These are phyloP conservation scores for Penicillium sumatraense DNA, from an alignment of 2,329 filamentous ascomycete species.

Conservation along the genomic window DNA sequence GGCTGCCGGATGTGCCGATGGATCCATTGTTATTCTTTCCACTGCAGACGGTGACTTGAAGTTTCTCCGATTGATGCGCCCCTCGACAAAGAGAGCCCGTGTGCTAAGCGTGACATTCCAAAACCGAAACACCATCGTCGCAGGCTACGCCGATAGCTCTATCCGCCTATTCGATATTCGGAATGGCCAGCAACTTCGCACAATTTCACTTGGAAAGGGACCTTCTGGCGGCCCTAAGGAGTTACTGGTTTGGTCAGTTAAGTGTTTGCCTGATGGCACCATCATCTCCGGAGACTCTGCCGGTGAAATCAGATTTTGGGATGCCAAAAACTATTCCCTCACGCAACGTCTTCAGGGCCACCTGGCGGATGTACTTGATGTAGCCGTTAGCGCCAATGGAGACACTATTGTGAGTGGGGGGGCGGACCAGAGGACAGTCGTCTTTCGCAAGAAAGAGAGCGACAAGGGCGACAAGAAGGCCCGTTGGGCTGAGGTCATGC, in stretches of 20 bases:
- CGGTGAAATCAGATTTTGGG: conserved; percentile 91
- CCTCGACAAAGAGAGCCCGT: conserved; percentile 80
- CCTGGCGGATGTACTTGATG: conserved; percentile 84
- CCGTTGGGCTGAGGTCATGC: conserved; percentile 84
- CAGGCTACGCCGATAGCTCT: conserved; percentile 95
- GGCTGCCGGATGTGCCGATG: conserved; percentile 88
- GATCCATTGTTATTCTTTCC: conserved; percentile 83
- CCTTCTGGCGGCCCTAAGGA: conserved; percentile 77
- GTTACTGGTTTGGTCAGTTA: conserved; percentile 91
- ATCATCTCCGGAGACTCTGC: conserved; percentile 95
- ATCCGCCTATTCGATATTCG: conserved; percentile 88
- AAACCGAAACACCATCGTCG: conserved; percentile 77
- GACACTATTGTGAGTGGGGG: conserved; percentile 84
- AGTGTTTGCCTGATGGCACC: conserved; percentile 81
- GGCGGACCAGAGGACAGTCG: conserved; percentile 84
- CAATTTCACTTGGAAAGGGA: conserved; percentile 84
- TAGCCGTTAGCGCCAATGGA: conserved; percentile 82
- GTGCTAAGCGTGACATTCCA: conserved; percentile 93
- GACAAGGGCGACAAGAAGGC: conserved; percentile 58
- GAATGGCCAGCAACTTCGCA: conserved; percentile 74
- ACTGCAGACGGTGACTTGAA: conserved; percentile 82
- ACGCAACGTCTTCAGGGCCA: conserved; percentile 85
- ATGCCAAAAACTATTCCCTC: conserved; percentile 88
- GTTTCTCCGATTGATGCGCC: conserved; percentile 77
- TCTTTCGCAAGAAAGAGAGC: conserved; percentile 69